A percentile compares a stretch with the other conserved stretches of the same genome.
These are phyloP conservation scores for Lentithecium fluviatile DNA, from an alignment of 495 filamentous ascomycete genomes.

Conservation along the genomic window DNA sequence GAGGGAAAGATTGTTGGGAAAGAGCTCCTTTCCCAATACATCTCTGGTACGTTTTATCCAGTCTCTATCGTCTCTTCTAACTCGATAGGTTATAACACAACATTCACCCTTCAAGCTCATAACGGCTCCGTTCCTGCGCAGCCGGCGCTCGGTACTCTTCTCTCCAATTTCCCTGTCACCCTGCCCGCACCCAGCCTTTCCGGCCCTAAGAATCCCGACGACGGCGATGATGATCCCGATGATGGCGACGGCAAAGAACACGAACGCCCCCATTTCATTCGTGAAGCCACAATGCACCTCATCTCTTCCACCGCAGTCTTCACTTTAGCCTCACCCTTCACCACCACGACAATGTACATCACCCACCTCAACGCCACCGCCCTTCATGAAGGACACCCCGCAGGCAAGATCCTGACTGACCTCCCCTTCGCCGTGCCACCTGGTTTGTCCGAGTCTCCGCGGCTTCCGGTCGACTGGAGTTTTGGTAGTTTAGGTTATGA, in stretches of 20 bases:
- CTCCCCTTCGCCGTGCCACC: constrained; percentile 75
- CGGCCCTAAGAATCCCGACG: constrained; percentile 50
- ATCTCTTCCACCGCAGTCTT: constrained; percentile 85
- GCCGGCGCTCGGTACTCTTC: constrained; percentile 67
- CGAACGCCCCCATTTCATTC: constrained; percentile 61
- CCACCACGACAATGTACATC: constrained; percentile 67
- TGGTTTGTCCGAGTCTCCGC: constrained; percentile 65
- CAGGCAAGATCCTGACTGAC: constrained; percentile 74
- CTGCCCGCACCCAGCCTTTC: constrained; percentile 67
- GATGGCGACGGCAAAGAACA: constrained; percentile 39
- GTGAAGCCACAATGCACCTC: constrained; percentile 79
- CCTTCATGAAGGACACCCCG: constrained; percentile 72
- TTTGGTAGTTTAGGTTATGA: constrained; percentile 78
- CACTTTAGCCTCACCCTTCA: constrained; percentile 74
- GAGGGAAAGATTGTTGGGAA: constrained; percentile 61
- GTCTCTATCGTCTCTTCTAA: not conserved
- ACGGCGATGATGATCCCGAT: constrained; percentile 48
- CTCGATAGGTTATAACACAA: constrained; percentile 67
- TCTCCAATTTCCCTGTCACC: constrained; percentile 65
- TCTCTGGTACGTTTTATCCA: constrained; percentile 62
- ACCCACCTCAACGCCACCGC: constrained; percentile 80
- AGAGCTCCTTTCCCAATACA: constrained; percentile 76
- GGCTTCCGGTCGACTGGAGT: constrained; percentile 76
- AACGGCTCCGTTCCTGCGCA: constrained; percentile 67
- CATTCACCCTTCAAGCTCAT: constrained; percentile 68